These are phyloP conservation scores for Penicillium concentricum DNA, from an alignment of 2,329 filamentous ascomycete species.

Conservation along the genomic window DNA sequence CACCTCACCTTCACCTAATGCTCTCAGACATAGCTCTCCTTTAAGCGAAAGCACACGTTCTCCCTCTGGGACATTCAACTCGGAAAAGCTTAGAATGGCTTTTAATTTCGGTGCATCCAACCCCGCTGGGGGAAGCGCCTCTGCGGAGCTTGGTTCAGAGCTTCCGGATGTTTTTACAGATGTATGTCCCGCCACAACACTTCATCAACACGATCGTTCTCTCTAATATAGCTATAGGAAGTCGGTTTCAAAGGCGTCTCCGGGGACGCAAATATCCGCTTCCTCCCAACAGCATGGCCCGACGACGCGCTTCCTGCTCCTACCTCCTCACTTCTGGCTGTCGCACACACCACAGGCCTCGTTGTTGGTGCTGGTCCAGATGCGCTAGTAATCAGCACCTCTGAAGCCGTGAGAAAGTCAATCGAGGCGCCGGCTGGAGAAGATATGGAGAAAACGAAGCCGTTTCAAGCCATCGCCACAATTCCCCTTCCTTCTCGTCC, in stretches of 20 bases:
- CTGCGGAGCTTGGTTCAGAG: slow-evolving; percentile 59
- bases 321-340: slow-evolving; percentile 77
- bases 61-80: slow-evolving; percentile 36
- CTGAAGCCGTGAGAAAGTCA: slow-evolving; percentile 72
- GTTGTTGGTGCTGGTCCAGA: slow-evolving; percentile 86
- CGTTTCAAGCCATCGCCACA: slow-evolving; percentile 71
- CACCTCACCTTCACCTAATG: slow-evolving; percentile 40
- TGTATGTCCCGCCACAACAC: slow-evolving; percentile 47
- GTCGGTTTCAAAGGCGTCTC: slow-evolving; percentile 79
- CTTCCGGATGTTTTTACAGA: slow-evolving; percentile 80
- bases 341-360: slow-evolving; percentile 76
- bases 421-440: slow-evolving; percentile 61
- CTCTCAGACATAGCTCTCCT: slow-evolving; percentile 31
- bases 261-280: slow-evolving; percentile 77
- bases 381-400: slow-evolving; percentile 70
- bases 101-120: slow-evolving; percentile 59
- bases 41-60: slow-evolving; percentile 39
- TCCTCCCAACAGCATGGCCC: slow-evolving; percentile 76
- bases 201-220: background rate
- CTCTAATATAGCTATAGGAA: slow-evolving; percentile 47
- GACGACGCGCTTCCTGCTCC: slow-evolving; percentile 65
- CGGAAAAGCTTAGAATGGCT: slow-evolving; percentile 53
- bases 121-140: slow-evolving; percentile 41
- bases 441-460: slow-evolving; percentile 62
- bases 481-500: slow-evolving; percentile 72